A percentile compares a stretch with the other conserved stretches of the same genome.
These are phyloP conservation scores for Stereum hirsutum DNA, from an alignment of 1,284 basidiomycete species.

Conservation along the genomic window DNA sequence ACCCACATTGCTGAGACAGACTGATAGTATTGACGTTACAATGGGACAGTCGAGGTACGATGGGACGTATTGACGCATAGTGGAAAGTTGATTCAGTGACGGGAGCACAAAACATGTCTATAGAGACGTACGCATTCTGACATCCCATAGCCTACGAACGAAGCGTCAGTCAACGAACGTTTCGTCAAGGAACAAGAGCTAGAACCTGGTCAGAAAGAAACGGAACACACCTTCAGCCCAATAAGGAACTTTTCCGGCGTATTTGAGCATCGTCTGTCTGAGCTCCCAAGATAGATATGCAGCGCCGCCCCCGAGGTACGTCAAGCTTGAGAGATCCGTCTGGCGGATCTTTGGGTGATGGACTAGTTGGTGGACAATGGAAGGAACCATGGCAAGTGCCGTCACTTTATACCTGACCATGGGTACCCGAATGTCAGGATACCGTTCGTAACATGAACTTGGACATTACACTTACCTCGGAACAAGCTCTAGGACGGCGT, in stretches of 20 bases:
- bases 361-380: constrained; percentile 56
- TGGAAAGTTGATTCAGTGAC: too few relatives aligned
- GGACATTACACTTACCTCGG: constrained; percentile 32
- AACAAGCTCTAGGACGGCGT: constrained; percentile 31
- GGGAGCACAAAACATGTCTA: not conserved
- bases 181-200: not conserved
- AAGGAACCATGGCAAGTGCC: constrained; percentile 39
- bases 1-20: constrained; percentile 42
- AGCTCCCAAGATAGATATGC: constrained; percentile 59
- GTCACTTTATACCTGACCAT: not conserved
- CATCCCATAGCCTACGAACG: constrained; percentile 58
- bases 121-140: constrained; percentile 52
- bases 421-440: too few relatives aligned
- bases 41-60: not conserved
- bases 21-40: constrained; percentile 23
- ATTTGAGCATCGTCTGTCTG: constrained; percentile 27
- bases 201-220: not conserved
- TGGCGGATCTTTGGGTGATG: constrained; percentile 39
- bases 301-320: constrained; percentile 41
- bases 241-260: constrained; percentile 24
- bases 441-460: too few relatives aligned
- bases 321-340: constrained; percentile 46
- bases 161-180: constrained; percentile 4
- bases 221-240: constrained; percentile 40
- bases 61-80: too few relatives aligned